Conservation (phyloP, 2,329 filamentous ascomycete genomes). For the Colletotrichum gloeosporioides region DNA sequence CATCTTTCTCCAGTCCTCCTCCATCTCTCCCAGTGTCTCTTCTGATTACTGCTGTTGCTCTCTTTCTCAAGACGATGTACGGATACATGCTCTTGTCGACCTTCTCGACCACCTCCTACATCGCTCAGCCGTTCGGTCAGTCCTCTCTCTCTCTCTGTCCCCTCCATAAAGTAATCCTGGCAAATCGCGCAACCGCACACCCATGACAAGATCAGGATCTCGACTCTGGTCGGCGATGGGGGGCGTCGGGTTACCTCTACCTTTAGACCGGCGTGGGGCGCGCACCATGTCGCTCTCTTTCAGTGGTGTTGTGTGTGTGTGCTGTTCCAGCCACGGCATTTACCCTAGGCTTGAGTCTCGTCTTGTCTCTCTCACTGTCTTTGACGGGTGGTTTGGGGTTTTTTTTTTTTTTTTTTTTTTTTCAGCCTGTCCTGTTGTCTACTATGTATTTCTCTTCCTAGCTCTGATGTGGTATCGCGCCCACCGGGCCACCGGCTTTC, state of each 20-base stretch:
- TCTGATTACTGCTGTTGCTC: not conserved
- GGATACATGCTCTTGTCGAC: not conserved
- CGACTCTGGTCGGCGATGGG: not conserved
- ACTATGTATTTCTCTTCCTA: not conserved
- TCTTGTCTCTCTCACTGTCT: not conserved
- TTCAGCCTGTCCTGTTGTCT: not conserved
- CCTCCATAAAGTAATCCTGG: not conserved
- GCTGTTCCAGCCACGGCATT: constrained; percentile 7
- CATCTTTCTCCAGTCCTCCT: not conserved
- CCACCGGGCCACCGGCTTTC: not conserved
- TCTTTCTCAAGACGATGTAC: not conserved
- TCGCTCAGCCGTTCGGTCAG: not conserved
- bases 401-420: not conserved
- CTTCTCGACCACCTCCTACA: not conserved
- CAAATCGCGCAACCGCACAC: constrained; percentile 20
- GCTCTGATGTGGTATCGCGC: not conserved
- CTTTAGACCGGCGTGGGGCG: not conserved
- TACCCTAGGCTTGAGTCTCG: not conserved
- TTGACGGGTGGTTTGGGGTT: not conserved
- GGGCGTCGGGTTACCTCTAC: not conserved
- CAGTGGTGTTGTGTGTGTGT: not conserved
- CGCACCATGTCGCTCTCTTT: not conserved
- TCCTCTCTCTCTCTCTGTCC: not conserved
- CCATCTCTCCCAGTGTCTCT: not conserved
- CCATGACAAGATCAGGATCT: constrained; percentile 12